These are phyloP conservation scores for Colletotrichum tropicale DNA, from an alignment of 2,329 filamentous ascomycete genomes.

Conservation along the genomic window DNA sequence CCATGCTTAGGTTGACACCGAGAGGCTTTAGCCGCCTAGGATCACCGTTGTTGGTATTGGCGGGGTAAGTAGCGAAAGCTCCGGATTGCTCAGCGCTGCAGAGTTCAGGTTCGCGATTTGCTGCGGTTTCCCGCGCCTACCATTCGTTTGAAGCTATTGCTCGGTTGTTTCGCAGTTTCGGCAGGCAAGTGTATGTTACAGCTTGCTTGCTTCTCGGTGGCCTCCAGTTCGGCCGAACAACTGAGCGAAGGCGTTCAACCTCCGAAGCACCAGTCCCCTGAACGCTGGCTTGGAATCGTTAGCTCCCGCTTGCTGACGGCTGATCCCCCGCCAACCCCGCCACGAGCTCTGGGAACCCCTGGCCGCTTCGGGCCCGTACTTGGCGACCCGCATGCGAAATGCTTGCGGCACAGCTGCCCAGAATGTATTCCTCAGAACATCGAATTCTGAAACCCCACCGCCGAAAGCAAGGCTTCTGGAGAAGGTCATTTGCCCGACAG, in stretches of 20 bases:
- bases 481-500: not conserved
- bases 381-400: slow-evolving; percentile 1
- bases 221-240: not conserved
- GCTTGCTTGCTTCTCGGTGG: not conserved
- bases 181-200: not conserved
- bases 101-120: not conserved
- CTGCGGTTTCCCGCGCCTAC: not conserved
- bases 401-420: slow-evolving; percentile 9
- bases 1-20: not conserved
- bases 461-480: not conserved
- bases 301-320: not conserved
- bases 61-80: not conserved
- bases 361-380: not conserved
- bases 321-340: not conserved
- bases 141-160: not conserved
- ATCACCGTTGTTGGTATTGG: not conserved
- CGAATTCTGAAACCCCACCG: not conserved
- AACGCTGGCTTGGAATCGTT: not conserved
- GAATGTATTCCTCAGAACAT: slow-evolving; percentile 7
- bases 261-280: not conserved
- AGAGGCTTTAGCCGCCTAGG: not conserved
- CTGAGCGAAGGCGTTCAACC: not conserved
- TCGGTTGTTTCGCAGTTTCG: not conserved
- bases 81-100: not conserved
- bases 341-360: not conserved